phyloP scores from a whole-genome alignment of 306 rosid genomes.

The Cajanus cajan region DNA sequence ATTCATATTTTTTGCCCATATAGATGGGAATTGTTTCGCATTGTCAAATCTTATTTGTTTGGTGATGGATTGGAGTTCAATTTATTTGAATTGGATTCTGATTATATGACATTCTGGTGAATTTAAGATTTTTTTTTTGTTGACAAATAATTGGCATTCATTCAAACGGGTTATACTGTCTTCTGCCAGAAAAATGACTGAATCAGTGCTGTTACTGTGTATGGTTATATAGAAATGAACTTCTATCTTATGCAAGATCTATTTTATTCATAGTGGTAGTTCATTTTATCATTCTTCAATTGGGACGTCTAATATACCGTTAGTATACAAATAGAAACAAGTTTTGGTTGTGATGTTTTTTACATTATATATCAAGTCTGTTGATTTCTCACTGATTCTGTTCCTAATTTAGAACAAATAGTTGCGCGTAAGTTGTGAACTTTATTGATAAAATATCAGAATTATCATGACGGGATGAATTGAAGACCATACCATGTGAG shows the following conservation, averaged over 20 bases:
- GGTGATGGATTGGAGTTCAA: conserved; percentile 7
- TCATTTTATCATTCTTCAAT: conserved; percentile 7
- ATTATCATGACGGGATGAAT: background rate
- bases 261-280: background rate
- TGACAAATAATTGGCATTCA: background rate
- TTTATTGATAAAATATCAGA: background rate
- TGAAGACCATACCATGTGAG: background rate
- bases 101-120: conserved; percentile 6
- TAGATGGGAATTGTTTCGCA: background rate
- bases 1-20: background rate
- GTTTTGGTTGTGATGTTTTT: background rate
- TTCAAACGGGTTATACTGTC: background rate
- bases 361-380: background rate
- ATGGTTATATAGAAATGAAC: background rate
- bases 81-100: conserved; percentile 7
- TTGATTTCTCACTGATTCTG: background rate
- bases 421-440: background rate
- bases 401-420: background rate
- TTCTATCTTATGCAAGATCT: conserved; percentile 10
- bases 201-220: background rate
- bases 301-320: background rate
- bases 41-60: background rate
- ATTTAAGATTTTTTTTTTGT: background rate
- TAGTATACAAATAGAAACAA: background rate
- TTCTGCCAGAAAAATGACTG: background rate